Evolutionary conservation across 2,329 filamentous ascomycete species (phyloP), one percentile per base, ranked within the genome.

Genomic region (Pestalotiopsis sp.): DNA sequence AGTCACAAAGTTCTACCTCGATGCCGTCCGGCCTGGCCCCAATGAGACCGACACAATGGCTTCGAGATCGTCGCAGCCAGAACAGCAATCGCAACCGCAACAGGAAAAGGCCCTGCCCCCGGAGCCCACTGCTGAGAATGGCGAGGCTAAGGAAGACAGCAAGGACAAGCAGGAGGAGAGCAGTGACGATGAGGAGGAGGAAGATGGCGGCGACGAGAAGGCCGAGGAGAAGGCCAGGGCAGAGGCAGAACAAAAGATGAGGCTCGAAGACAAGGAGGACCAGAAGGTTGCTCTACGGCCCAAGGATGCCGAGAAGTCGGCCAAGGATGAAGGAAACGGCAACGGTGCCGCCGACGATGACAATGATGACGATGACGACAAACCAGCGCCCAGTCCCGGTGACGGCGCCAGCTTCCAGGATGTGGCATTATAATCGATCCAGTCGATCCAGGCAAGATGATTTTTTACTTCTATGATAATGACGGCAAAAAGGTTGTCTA

Each of bases 1-100:
- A 64, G 96, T 98, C 38, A 91, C 96, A 74, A 95, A 95, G 74
- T 99, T 98, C 82, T 99, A 99, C 80, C 87, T 99, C 39, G 95
- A 98, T 77, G 96, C 95, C 27, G 81, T 88, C 74, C 81, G 85
- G 56, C 84, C 85, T 4, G 82, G 82, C 0, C 84, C 83, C 6
- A 71, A 75, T 9, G 72, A 73, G 70, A 80, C 83, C 64, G 78
- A 82, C 66, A 70, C 70, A 39, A 69, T 70, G 57, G 68, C 67
- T 17, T 66, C 64, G 11, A 66, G 52, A 31, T 27, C 60, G 3
- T 68, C 70, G 45, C 74, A 78, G 72, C 4, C 68, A 72, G 38
- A 67, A 72, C 38, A 56, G 70, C 59, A 62, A 31, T 36, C 78
- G 17, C 75, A 77, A 5, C 74, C 77, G n/a, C 69, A 68, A 58